These are phyloP conservation scores for Russula sp. DNA, from an alignment of 768 basidiomycete genomes.

Conservation along the genomic window DNA sequence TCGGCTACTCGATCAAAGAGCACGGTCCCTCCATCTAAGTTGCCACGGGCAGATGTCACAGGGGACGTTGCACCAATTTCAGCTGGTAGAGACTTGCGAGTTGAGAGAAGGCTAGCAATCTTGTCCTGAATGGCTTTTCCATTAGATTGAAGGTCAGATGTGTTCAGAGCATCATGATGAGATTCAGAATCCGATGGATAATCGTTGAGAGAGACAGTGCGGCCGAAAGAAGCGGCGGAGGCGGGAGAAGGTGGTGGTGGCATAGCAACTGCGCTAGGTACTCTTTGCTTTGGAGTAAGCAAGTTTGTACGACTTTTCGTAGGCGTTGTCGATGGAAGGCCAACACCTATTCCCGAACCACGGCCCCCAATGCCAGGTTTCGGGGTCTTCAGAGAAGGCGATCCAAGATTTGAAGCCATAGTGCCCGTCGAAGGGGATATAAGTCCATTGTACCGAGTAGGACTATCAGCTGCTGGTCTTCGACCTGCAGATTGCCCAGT, in stretches of 20 bases:
- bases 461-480: slow-evolving; percentile 18
- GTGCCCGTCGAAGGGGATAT: slow-evolving; percentile 9
- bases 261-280: slow-evolving; percentile 74
- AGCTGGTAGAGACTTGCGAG: slow-evolving; percentile 26
- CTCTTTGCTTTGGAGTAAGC: slow-evolving; percentile 52
- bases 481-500: slow-evolving; percentile 21
- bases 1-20: slow-evolving; percentile 46
- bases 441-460: slow-evolving; percentile 21
- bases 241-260: slow-evolving; percentile 68
- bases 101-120: slow-evolving; percentile 37
- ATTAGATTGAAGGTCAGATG: slow-evolving; percentile 27
- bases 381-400: slow-evolving; percentile 59
- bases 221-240: slow-evolving; percentile 29
- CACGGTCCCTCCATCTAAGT: slow-evolving; percentile 25
- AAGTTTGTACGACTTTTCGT: slow-evolving; percentile 32
- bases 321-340: slow-evolving; percentile 36
- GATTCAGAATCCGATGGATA: slow-evolving; percentile 18
- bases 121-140: slow-evolving; percentile 42
- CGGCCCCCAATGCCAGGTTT: slow-evolving; percentile 40
- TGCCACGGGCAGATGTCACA: slow-evolving; percentile 6
- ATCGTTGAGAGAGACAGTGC: slow-evolving; percentile 36
- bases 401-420: slow-evolving; percentile 27
- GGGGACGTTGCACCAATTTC: slow-evolving; percentile 4
- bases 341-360: slow-evolving; percentile 31
- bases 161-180: slow-evolving; percentile 6